Base-by-base conservation (phyloP, 305 asterid species). In the Fraxinus albicans region DNA sequence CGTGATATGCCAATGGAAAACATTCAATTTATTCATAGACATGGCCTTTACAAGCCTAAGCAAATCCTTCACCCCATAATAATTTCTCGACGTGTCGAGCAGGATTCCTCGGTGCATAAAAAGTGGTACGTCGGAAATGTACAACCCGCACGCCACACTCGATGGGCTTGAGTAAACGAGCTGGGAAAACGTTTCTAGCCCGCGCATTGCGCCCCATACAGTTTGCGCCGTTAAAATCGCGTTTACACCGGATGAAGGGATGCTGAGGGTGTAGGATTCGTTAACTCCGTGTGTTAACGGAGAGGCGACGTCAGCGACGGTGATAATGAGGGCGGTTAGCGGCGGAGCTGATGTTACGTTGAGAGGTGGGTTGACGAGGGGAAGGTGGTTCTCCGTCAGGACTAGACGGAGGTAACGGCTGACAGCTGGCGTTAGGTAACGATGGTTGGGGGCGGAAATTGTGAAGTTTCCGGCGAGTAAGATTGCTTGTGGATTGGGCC, bases 1-100 rank as follows among this genome's bases (percentile, higher is more conserved):
- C 75, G 98, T 90, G 0, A 95, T 89, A 60, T 95, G 99, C 99
- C 99, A 95, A 78, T 95, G 99, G 29, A 95, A 94, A 3, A 94
- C 97, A 33, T 94, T 95, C 90, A 95, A 55, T 31, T 95, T 95
- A 38, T 95, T 95, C 97, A 95, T 94, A 35, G 97, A 84, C 84
- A 95, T 86, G 19, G 95, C 92, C 81, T 81, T 80, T 35, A 95
- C 89, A 84, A 95, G 86, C 88, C 97, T 88, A 86, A 87, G 36
- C 92, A 95, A 84, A 76, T 91, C 91, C 34, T 80, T 85, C 7
- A 94, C 88, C 0, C 87, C 91, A 67, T 88, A 94, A 42, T 81
- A 96, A 77, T 96, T 96, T 75, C 99, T 89, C 55, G 98, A 84
- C 2, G 99, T 96, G 69, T 96, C 99, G 80, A 96, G 85, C 92